Conservation (phyloP, 495 filamentous ascomycete genomes). For the Lepidopterella palustris region DNA sequence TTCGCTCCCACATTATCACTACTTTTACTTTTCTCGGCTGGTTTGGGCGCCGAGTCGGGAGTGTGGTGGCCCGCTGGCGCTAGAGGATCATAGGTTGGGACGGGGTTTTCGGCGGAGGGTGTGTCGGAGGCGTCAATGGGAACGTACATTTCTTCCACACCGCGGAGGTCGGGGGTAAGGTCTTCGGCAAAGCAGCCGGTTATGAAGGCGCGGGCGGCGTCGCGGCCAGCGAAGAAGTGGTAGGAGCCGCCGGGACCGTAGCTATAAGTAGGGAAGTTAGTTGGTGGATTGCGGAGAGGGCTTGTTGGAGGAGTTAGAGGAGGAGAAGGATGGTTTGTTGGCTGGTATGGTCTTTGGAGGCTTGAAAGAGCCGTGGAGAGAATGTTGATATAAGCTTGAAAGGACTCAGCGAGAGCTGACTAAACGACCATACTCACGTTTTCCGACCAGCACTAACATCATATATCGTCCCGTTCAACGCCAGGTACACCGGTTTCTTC, state of each 20-base stretch:
- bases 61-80: constrained; percentile 1
- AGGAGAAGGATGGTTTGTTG: neutral
- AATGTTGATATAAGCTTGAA: too few relatives aligned
- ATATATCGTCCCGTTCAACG: constrained; percentile 89
- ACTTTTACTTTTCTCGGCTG: constrained; percentile 41
- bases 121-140: constrained; percentile 49
- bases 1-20: constrained; percentile 45
- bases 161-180: constrained; percentile 70
- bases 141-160: constrained; percentile 84
- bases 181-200: constrained; percentile 93
- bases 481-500: constrained; percentile 75
- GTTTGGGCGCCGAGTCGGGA: constrained; percentile 3
- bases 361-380: too few relatives aligned
- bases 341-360: neutral
- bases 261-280: neutral
- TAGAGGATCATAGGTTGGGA: constrained; percentile 42
- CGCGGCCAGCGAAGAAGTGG: constrained; percentile 76
- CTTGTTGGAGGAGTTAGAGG: neutral
- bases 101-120: constrained; percentile 17
- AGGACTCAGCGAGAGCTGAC: too few relatives aligned
- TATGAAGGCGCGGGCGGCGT: constrained; percentile 87
- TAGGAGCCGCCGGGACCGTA: constrained; percentile 92
- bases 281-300: neutral
- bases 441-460: constrained; percentile 71
- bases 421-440: constrained; percentile 32